These are phyloP conservation scores for Ogataea wickerhamii DNA, from an alignment of 805 yeast genomes.

Conservation along the genomic window DNA sequence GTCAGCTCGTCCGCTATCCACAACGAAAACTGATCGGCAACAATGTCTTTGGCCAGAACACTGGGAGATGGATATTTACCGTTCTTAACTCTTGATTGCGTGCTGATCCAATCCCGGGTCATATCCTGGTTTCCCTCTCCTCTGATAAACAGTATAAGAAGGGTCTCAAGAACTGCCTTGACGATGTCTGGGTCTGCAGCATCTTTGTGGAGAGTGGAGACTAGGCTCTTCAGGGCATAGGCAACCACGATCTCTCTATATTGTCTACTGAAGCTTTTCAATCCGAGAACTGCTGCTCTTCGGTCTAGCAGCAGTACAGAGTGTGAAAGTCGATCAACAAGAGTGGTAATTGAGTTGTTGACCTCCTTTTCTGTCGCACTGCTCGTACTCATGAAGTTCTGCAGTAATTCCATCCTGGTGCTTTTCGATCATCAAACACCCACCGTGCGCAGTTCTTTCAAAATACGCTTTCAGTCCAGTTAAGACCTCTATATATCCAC, in stretches of 20 bases:
- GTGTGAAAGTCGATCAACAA: constrained; percentile 83
- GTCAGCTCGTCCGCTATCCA: constrained; percentile 96
- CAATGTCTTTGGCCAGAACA: constrained; percentile 47
- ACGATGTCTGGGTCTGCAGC: constrained; percentile 62
- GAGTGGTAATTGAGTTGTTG: constrained; percentile 81
- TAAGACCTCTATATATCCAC: too few species aligned
- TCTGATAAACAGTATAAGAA: constrained; percentile 74
- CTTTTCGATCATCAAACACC: too few species aligned
- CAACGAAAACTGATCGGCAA: constrained; percentile 79
- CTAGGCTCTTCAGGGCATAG: constrained; percentile 71
- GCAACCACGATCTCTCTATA: constrained; percentile 90
- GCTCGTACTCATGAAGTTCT: constrained; percentile 33
- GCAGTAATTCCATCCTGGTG: constrained; percentile 36
- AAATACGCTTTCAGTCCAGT: too few species aligned
- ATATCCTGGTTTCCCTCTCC: constrained; percentile 56
- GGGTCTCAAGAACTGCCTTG: constrained; percentile 80
- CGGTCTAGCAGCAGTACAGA: constrained; percentile 81
- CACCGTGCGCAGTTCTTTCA: too few species aligned
- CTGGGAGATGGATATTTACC: constrained; percentile 79
- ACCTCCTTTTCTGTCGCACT: constrained; percentile 37
- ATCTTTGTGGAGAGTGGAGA: constrained; percentile 63
- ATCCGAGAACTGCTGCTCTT: constrained; percentile 83
- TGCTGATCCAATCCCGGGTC: constrained; percentile 67
- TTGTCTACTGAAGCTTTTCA: constrained; percentile 84
- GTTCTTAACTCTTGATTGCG: constrained; percentile 67